Base-by-base conservation (phyloP, 2,329 filamentous ascomycete species). In the Pseudovirgaria hyperparasitica region DNA sequence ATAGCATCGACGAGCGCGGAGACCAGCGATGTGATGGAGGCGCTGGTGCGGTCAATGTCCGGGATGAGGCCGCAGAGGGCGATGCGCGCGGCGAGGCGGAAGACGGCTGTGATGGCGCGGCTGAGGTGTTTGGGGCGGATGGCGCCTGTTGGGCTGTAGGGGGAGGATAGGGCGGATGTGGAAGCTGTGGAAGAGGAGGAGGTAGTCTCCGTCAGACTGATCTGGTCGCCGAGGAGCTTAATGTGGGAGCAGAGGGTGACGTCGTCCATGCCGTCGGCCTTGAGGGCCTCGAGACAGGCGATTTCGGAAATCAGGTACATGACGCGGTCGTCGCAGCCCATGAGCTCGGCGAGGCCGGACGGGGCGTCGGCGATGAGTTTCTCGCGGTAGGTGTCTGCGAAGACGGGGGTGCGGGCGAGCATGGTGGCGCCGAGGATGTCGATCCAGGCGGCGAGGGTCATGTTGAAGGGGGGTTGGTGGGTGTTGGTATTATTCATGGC, bases 221-320 rank as follows among this genome's bases (percentile, higher is more conserved):
- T 82, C 51, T 92, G 84, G 45, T 80, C 71, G 23, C 82, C 87
- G 5, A 96, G 73, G n/a, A 79, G 74, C 35, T 79, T 76, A 20
- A 96, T 84, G 55, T 94, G 87, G 33, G 79, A 72, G 68, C 86
- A 94, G 23, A 96, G 72, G 26, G 75, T 72, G 38, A 90, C 76
- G 46, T 90, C 77, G 41, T 92, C 81, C 42, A 90, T 84, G 41
- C 80, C 49, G 35, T 55, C 81, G 20, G 65, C 61, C 64, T 90
- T 92, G 37, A 94, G 71, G 4, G 82, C 80, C 53, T 96, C 90
- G 28, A 98, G 73, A 55, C 90, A 96, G 29, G 87, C 82, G 43
- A 96, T 93, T 59, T 98, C 90, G 2, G 85, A 92, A 51, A 98
- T 92, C 43, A 96, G 67, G 55, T 93, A 96, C 85, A 98, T 94